Base-by-base conservation (phyloP, 768 basidiomycete species). In the Lentinula edodes region DNA sequence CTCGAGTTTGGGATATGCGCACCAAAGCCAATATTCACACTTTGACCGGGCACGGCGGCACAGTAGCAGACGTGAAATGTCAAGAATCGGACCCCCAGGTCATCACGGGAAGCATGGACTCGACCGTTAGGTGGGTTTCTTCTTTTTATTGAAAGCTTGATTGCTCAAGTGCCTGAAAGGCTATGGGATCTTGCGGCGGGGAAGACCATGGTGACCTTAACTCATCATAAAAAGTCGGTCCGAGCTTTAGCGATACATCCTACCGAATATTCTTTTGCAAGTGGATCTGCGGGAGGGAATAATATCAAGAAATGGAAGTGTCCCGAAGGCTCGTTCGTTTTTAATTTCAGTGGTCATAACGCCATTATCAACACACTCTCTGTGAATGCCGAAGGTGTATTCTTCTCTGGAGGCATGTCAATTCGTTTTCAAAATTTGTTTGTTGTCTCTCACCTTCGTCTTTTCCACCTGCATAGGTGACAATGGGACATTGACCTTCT, bases 231-330 rank as follows among this genome's bases (percentile, higher is more conserved):
- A 76, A 99, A 99, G 74, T 93, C 91, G 13, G 94, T 99, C 2
- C 88, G 97, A 61, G 87, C 96, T 0, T 81, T 99, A 52, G 91
- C 96, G 5, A 88, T 99, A 60, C 95, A 98, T 71, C 96, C 96
- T 1, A 93, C 92, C 4, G 97, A 98, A 68, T 98, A 95, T 78
- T 91, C 90, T 36, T 99, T 99, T 69, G 97, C 95, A 2, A 90
- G 89, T 3, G 97, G 91, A 53, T 95, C 93, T 28, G 91, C 96
- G 0, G 97, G 97, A n/a, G 97, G 95, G 0, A 98, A 98, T 79
- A 98, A 98, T 73, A 98, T 99, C 78, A 99, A 99, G 72, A 98
- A 98, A 73, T 99, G 96, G 96, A 97, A 96, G 68, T 98, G 94
- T 67, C 97, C 97, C 5, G 93, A 98, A 65, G 97, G 97, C 51